These are phyloP conservation scores for Physaria fendleri DNA, from an alignment of 345 rosid genomes.

Conservation along the genomic window DNA sequence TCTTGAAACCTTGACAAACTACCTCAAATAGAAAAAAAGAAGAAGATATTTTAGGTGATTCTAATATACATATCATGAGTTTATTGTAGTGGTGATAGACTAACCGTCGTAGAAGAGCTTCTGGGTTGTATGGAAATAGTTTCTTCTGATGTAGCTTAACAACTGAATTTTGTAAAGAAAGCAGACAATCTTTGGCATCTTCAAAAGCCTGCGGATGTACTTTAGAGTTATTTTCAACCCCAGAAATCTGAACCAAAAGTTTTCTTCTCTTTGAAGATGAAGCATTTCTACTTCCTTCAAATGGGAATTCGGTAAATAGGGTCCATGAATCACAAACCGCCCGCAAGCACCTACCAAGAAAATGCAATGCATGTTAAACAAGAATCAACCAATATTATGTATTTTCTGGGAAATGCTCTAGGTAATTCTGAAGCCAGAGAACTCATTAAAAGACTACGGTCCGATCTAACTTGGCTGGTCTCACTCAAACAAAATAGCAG, in stretches of 20 bases:
- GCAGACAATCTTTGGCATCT: slow-evolving; percentile 61
- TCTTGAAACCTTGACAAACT: slow-evolving; percentile 52
- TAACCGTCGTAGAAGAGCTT: slow-evolving; percentile 66
- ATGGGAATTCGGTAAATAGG: slow-evolving; percentile 41
- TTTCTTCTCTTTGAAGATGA: slow-evolving; percentile 52
- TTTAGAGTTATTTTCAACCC: slow-evolving; percentile 15
- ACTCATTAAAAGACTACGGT: not conserved
- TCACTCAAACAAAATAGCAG: not conserved
- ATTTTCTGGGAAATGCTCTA: not conserved
- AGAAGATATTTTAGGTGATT: not conserved
- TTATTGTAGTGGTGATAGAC: not conserved
- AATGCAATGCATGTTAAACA: slow-evolving; percentile 6
- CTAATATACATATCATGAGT: not conserved
- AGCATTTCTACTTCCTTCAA: slow-evolving; percentile 19
- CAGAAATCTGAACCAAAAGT: slow-evolving; percentile 13
- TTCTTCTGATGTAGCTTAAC: slow-evolving; percentile 62
- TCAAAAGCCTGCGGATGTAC: slow-evolving; percentile 26
- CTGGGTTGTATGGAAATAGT: slow-evolving; percentile 73
- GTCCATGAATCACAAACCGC: slow-evolving; percentile 51
- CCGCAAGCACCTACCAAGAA: slow-evolving; percentile 51
- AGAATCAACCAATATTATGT: not conserved
- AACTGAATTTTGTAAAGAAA: slow-evolving; percentile 58
- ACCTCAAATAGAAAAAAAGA: slow-evolving; percentile 12
- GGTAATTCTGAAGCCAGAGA: not conserved
- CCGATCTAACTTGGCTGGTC: slow-evolving; percentile 11